phyloP scores from a whole-genome alignment of 306 rosid genomes.

The Quercus variabilis region DNA sequence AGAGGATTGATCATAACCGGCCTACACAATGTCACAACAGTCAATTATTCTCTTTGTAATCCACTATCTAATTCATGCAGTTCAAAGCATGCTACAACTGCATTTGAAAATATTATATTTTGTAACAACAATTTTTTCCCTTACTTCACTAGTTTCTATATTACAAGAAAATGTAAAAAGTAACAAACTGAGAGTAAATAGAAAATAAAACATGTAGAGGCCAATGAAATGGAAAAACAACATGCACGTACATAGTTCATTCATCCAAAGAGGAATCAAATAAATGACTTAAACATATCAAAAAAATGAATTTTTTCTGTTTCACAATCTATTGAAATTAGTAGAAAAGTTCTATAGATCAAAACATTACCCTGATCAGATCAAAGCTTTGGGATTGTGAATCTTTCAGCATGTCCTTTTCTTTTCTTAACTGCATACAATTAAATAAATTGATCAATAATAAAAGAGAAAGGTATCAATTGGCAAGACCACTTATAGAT shows the following conservation, averaged over 20 bases:
- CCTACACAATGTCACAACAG: neutral
- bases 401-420: constrained; percentile 48
- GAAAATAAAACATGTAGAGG: neutral
- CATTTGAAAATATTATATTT: neutral
- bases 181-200: neutral
- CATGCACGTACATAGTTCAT: neutral
- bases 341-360: constrained; percentile 1
- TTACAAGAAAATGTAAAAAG: neutral
- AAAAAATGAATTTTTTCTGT: neutral
- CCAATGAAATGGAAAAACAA: neutral
- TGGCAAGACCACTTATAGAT: neutral
- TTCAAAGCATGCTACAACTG: neutral
- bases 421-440: constrained; percentile 62
- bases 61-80: neutral
- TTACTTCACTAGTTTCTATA: neutral
- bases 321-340: neutral
- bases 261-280: neutral
- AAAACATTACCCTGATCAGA: constrained; percentile 45
- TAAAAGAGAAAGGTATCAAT: neutral
- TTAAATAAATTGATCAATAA: neutral
- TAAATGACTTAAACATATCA: neutral
- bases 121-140: neutral
- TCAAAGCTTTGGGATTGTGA: constrained; percentile 59
- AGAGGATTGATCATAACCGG: neutral
- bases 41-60: neutral